Percentiles rank a stretch among this genome's conserved stretches.
Conservation (phyloP, 306 rosid species). For the Casuarina glauca region DNA sequence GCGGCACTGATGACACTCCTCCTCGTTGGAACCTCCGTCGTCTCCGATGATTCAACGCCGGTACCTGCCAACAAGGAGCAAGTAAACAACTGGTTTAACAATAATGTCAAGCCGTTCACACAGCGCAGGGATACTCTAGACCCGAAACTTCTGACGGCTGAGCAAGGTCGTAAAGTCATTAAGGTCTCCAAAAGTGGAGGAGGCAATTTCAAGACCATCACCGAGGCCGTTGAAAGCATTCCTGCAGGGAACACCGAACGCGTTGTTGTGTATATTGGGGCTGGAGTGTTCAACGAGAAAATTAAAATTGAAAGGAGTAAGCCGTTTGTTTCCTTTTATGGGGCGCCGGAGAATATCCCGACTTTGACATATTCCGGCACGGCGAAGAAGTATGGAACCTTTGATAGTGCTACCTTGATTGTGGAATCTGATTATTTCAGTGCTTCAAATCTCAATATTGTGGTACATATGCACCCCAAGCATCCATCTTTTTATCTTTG, state of each 20-base stretch:
- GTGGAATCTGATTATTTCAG: conserved; percentile 38
- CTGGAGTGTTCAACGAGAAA: conserved; percentile 59
- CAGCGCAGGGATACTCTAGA: conserved; percentile 32
- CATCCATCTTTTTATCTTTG: too few relatives aligned
- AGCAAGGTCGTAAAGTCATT: conserved; percentile 24
- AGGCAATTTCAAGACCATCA: conserved; percentile 51
- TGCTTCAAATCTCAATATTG: conserved; percentile 41
- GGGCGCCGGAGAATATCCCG: conserved; percentile 32
- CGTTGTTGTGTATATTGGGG: conserved; percentile 50
- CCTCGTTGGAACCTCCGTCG: conserved; percentile 1
- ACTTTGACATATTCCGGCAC: conserved; percentile 44
- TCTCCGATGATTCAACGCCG: conserved; percentile 17
- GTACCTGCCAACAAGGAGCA: conserved; percentile 32
- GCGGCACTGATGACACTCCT: conserved; percentile 17
- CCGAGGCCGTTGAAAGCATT: conserved; percentile 49
- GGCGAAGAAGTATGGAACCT: conserved; percentile 47
- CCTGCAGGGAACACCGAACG: conserved; percentile 47
- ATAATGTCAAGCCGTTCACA: conserved; percentile 12
- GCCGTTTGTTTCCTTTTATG: conserved; percentile 54
- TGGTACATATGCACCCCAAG: conserved; percentile 14
- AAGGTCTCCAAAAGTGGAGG: conserved; percentile 49
- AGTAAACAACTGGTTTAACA: conserved; percentile 40
- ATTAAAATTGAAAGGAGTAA: conserved; percentile 37
- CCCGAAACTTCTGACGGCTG: conserved; percentile 36
- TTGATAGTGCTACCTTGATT: conserved; percentile 55